These are phyloP conservation scores for Pythium sp. DNA, from an alignment of 352 stramenopile species.

Conservation along the genomic window DNA sequence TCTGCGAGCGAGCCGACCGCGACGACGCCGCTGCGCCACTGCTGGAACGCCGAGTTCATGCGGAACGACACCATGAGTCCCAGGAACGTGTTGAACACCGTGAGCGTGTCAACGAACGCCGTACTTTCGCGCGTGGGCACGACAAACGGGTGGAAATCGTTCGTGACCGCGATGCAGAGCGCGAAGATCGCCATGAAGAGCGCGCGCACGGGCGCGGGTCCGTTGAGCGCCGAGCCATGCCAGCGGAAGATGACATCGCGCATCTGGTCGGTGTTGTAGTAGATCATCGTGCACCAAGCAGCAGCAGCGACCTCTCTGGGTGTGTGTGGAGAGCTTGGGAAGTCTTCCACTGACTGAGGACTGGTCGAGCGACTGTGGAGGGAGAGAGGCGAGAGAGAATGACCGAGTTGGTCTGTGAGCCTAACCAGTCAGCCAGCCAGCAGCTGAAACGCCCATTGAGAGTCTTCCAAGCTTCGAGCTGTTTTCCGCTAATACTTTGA, in stretches of 20 bases:
- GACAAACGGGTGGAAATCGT: constrained; percentile 63
- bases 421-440: neutral
- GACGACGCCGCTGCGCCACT: constrained; percentile 72
- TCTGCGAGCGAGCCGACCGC: constrained; percentile 62
- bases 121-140: constrained; percentile 61
- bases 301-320: neutral
- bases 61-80: constrained; percentile 78
- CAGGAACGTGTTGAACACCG: constrained; percentile 86
- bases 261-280: constrained; percentile 68
- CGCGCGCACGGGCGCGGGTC: constrained; percentile 53
- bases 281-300: constrained; percentile 52
- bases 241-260: constrained; percentile 58
- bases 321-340: neutral
- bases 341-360: neutral
- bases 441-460: constrained; percentile 1
- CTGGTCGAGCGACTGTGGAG: neutral
- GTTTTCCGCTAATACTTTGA: neutral
- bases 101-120: constrained; percentile 75
- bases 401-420: neutral
- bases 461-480: neutral
- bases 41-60: constrained; percentile 77
- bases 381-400: neutral
- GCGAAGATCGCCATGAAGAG: constrained; percentile 71
- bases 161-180: constrained; percentile 39
- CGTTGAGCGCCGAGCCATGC: constrained; percentile 77